These are phyloP conservation scores for Fusarium avenaceum DNA, from an alignment of 2,329 filamentous ascomycete genomes.

Conservation along the genomic window DNA sequence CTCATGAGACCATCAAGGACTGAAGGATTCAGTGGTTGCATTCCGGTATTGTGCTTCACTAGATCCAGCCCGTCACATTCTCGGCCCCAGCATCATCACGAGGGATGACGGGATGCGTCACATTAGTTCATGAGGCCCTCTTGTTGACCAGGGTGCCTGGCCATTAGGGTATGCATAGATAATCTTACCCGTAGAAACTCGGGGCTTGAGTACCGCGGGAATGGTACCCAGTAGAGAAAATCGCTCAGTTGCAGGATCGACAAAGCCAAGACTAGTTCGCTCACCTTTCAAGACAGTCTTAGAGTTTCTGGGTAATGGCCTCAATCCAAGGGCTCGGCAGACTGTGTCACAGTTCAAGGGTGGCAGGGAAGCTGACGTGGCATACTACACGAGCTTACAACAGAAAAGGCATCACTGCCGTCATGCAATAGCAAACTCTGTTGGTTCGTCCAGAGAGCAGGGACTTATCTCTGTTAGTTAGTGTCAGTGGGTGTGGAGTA, in stretches of 20 bases:
- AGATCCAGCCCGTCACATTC: background rate
- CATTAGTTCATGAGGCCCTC: slow-evolving; percentile 1
- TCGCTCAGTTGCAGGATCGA: slow-evolving; percentile 1
- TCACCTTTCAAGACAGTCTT: background rate
- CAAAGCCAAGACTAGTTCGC: background rate
- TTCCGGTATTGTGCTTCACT: background rate
- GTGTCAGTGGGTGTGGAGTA: slow-evolving; percentile 4
- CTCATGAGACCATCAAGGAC: too few species aligned
- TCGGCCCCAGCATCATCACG: background rate
- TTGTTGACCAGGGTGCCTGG: background rate
- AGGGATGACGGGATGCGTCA: slow-evolving; percentile 1
- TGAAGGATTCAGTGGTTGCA: background rate
- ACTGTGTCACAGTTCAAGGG: too few species aligned
- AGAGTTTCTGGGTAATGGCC: background rate
- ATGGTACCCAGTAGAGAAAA: background rate
- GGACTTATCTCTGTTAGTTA: background rate
- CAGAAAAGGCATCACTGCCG: background rate
- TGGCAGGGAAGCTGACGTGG: slow-evolving; percentile 11
- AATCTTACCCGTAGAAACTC: background rate
- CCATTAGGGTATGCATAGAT: background rate
- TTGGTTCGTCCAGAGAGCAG: background rate
- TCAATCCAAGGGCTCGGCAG: background rate
- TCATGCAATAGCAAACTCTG: background rate
- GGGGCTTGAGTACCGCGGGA: slow-evolving; percentile 3
- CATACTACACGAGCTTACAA: background rate